A percentile compares a stretch with the other conserved stretches of the same genome.
These are phyloP conservation scores for Diaporthe citriasiana DNA, from an alignment of 2,329 filamentous ascomycete species.

Conservation along the genomic window DNA sequence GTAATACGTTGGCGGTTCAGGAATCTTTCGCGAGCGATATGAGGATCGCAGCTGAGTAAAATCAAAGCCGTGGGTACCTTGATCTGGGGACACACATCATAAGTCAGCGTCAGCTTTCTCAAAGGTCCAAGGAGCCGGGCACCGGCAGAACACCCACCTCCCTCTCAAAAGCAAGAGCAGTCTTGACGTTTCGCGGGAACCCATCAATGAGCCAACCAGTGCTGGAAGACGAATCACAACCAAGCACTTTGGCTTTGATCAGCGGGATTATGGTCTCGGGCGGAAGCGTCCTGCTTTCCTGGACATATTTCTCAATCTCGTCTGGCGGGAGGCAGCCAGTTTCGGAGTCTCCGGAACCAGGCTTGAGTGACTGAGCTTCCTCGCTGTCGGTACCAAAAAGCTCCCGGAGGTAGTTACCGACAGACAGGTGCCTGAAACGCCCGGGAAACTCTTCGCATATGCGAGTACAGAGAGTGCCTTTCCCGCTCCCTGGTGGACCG, in stretches of 20 bases:
- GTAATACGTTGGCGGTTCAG: neutral
- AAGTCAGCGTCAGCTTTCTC: neutral
- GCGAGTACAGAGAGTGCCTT: neutral
- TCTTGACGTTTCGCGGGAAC: neutral
- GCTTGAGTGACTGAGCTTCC: too few species aligned
- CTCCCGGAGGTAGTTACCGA: slow-evolving; percentile 4
- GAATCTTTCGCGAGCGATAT: neutral
- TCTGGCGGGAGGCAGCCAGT: neutral
- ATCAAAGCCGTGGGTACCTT: fast-evolving
- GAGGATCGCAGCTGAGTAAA: neutral
- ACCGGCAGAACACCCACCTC: neutral
- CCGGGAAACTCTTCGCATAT: neutral
- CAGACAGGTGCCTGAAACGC: neutral
- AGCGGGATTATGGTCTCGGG: neutral
- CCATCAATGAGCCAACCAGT: neutral
- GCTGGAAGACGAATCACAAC: fast-evolving
- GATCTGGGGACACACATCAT: neutral
- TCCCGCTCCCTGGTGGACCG: slow-evolving; percentile 2
- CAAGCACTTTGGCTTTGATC: neutral
- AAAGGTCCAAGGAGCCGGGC: fast-evolving
- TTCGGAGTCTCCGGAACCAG: neutral
- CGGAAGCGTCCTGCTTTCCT: neutral
- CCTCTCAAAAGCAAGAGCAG: neutral
- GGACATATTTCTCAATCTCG: neutral
- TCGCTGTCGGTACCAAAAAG: too few species aligned